Base-by-base conservation (phyloP, 345 rosid species). In the Eucalyptus cladocalyx region DNA sequence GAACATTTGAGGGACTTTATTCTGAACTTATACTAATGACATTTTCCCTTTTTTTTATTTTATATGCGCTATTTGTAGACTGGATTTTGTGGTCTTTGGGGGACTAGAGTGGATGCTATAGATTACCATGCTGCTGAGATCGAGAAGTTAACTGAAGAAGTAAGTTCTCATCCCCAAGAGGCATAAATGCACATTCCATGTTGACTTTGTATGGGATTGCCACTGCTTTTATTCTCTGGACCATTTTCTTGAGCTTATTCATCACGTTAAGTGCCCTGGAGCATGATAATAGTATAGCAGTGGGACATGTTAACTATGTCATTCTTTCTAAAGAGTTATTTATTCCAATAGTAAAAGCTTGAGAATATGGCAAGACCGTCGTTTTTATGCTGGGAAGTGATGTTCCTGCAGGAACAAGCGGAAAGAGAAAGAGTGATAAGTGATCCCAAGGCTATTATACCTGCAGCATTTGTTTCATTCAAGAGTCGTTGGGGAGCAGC, bases 381-480 rank as follows among this genome's bases (percentile, higher is more conserved):
- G 10, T 76, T 72, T 53, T 54, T 26, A 51, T 65, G 83, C 45
- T 62, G 34, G n/a, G 32, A 51, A 51, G 53, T 69, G 51, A 87
- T 37, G 91, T 90, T 47, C 76, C 18, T 45, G 91, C 91, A 98
- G 99, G 97, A 93, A 90, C 93, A 91, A 53, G 88, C n/a, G 88
- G 99, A 97, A 91, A 94, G 98, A 92, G 97, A 94, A 60, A 96
- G 86, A 90, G 93, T 96, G 87, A 88, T 93, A 45, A 95, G 92
- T 54, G 97, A 96, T 92, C 93, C 98, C 13, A 93, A 92, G 8
- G 89, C 96, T 88, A 93, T 98, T 88, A 87, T 95, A 80, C 97
- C 98, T 16, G 99, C 97, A 88, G 99, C 99, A 80, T 98, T 98
- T 92, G 99, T 98, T 91, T 98, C 99, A 40, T 96, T 98, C 90